A percentile compares a stretch with the other conserved stretches of the same genome.
phyloP scores from a whole-genome alignment of 805 yeast genomes.

The Starmera caribaea region DNA sequence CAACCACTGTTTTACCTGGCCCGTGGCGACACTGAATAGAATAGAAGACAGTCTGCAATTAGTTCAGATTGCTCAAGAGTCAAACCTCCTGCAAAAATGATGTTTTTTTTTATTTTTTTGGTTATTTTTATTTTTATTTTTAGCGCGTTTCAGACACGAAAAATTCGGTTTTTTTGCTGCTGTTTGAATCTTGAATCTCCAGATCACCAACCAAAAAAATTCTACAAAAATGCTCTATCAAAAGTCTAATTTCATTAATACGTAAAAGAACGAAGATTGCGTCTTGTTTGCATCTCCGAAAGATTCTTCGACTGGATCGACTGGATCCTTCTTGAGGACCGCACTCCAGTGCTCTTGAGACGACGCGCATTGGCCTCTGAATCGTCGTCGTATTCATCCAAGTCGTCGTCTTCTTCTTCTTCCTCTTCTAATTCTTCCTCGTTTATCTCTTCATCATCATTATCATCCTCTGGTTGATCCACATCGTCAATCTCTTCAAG shows the following conservation, averaged over 20 bases:
- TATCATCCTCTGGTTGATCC: constrained; percentile 3
- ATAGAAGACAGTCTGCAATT: no score
- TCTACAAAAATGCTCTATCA: no score
- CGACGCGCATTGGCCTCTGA: constrained; percentile 11
- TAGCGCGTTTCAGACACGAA: no score
- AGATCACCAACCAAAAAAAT: no score
- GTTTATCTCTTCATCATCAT: constrained; percentile 10
- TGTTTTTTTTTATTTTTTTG: no score
- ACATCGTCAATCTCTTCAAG: constrained; percentile 7
- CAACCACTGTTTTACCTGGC: no score
- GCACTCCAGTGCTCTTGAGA: constrained; percentile 7
- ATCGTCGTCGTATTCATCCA: constrained; percentile 3
- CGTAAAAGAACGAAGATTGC: constrained; percentile 10
- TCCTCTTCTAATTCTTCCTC: constrained; percentile 23
- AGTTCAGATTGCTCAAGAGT: no score
- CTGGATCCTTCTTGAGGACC: constrained; percentile 14
- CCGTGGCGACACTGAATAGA: no score
- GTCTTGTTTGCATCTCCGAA: constrained; percentile 14
- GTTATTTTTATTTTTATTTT: no score
- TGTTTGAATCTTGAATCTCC: no score
- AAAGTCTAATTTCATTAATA: background rate
- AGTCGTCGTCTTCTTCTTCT: constrained; percentile 12
- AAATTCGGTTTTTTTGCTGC: no score
- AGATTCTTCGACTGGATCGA: constrained; percentile 15
- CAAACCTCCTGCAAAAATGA: no score